A percentile compares a stretch with the other conserved stretches of the same genome.
phyloP scores from a whole-genome alignment of 352 stramenopile species.

The Phytophthora citrophthora region DNA sequence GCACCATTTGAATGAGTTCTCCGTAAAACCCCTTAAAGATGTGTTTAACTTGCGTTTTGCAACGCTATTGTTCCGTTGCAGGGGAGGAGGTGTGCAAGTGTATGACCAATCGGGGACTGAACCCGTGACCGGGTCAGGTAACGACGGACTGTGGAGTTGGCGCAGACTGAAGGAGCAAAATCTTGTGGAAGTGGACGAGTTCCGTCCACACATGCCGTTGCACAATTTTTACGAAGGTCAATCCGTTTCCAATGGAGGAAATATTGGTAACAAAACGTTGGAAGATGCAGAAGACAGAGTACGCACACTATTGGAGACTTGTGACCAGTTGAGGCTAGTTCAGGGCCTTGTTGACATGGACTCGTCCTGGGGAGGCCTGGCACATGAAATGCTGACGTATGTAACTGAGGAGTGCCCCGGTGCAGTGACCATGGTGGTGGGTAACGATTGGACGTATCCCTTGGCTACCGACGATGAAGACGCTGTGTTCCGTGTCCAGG shows the following conservation, averaged over 20 bases:
- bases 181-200: conserved; percentile 76
- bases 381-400: conserved; percentile 75
- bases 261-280: conserved; percentile 55
- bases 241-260: conserved; percentile 52
- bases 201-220: conserved; percentile 76
- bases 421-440: conserved; percentile 55
- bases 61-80: conserved; percentile 20
- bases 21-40: too few species aligned
- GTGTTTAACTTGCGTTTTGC: too few species aligned
- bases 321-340: conserved; percentile 69
- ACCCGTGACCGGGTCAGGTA: not conserved
- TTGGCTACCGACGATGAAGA: conserved; percentile 52
- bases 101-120: conserved; percentile 58
- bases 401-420: conserved; percentile 73
- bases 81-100: conserved; percentile 65
- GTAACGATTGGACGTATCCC: conserved; percentile 81
- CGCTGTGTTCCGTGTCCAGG: conserved; percentile 46
- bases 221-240: conserved; percentile 87
- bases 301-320: conserved; percentile 65
- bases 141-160: conserved; percentile 69
- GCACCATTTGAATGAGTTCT: too few species aligned
- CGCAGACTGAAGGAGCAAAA: conserved; percentile 52
- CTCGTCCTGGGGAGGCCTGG: conserved; percentile 79
- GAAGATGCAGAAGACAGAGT: conserved; percentile 70
- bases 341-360: conserved; percentile 83